Evolutionary conservation across 805 yeast species (phyloP), one percentile per base, ranked within the genome.

Genomic region (Hermanozyma aechmeae): DNA sequence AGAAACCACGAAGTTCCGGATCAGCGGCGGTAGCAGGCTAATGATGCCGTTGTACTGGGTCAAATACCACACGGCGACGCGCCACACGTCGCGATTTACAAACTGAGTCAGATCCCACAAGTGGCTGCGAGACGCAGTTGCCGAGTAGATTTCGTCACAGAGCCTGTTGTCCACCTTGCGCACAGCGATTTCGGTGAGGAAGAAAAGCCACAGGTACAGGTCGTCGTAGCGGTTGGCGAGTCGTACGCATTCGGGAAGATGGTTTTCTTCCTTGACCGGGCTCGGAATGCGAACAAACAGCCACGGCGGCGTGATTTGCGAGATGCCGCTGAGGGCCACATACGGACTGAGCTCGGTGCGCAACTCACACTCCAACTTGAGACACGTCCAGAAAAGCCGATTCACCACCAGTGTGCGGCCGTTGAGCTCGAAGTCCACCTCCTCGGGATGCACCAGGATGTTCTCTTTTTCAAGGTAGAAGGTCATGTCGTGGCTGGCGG

Each of bases 41-140:
- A 59, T 50, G 17, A 59, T 55, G 13, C 60, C 57, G 35, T 59
- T 56, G 34, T 58, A 53, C 37, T 58, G 65, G 35, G 53, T 50
- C 30, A 49, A 38, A 31, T 57, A 58, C 32, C 51, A 50, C 19
- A 58, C 51, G 19, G 53, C 47, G 12, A 37, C 33, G 2, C 30
- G 27, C 61, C 61, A 58, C 8, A 50, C 37, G 3, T 30, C 20
- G 15, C 40, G 39, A 2, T 40, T 27, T 5, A 36, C 35, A 32
- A 55, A 58, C 15, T 39, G 33, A 1, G 39, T 35, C 23, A 35
- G 40, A 23, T 51, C 57, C 56, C 62, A 58, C 4, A 33, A 22
- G 7, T 4, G 15, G 5, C 34, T 26, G 5, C 30, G 19, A 2
- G 26, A 23, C 6, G 35, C 26, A 14, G 38, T 43, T 19, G 33